These are phyloP conservation scores for Cyclaneusma minus DNA, from an alignment of 2,329 filamentous ascomycete species.

Conservation along the genomic window DNA sequence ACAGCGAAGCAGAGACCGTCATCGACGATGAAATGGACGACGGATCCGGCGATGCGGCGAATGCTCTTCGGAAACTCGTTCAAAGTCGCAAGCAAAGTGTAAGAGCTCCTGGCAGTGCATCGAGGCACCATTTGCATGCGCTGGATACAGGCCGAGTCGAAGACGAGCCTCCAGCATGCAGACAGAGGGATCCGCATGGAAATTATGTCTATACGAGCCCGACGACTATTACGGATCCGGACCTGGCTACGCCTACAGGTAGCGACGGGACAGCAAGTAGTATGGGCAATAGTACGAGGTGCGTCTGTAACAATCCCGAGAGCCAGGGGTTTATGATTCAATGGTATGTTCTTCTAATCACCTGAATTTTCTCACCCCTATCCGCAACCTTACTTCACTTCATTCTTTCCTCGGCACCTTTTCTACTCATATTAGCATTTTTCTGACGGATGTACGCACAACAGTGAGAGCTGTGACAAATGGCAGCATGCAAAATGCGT, in stretches of 20 bases:
- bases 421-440: slow-evolving; percentile 1
- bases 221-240: slow-evolving; percentile 32
- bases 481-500: slow-evolving; percentile 50
- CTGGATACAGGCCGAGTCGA: not conserved
- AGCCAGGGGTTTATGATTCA: slow-evolving; percentile 42
- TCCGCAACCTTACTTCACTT: not conserved
- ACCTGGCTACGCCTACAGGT: slow-evolving; percentile 27
- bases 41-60: slow-evolving; percentile 38
- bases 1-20: slow-evolving; percentile 45
- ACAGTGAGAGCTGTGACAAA: slow-evolving; percentile 48
- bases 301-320: slow-evolving; percentile 33
- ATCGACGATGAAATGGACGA: slow-evolving; percentile 26
- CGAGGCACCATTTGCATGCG: slow-evolving; percentile 1
- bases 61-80: slow-evolving; percentile 40
- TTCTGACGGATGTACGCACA: slow-evolving; percentile 8
- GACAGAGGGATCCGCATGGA: slow-evolving; percentile 11
- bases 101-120: not conserved
- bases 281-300: slow-evolving; percentile 26
- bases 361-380: not conserved
- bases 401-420: slow-evolving; percentile 2
- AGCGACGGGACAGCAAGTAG: slow-evolving; percentile 11
- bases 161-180: slow-evolving; percentile 8
- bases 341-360: slow-evolving; percentile 41
- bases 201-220: slow-evolving; percentile 37
- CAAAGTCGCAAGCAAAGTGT: slow-evolving; percentile 12